Evolutionary conservation across 192 early-diverging fungal genomes (phyloP), one percentile per base, ranked within the genome.

Genomic region (Podila horticola): DNA sequence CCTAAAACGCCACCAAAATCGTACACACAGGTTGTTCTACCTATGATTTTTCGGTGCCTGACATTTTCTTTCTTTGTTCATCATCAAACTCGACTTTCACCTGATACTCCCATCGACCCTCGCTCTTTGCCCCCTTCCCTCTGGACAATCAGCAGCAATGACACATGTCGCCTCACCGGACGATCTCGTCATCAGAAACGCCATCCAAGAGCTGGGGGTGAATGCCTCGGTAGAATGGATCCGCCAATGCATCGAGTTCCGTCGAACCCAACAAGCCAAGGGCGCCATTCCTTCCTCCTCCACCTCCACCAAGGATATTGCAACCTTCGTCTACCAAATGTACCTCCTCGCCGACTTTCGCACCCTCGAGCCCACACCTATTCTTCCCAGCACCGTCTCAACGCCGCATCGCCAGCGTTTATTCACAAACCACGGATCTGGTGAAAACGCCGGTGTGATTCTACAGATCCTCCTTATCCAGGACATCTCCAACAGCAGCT

Each of bases 211-310:
- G 45, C 33, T 72, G 41, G 71, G 71, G 5, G 71, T 81, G 41
- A 81, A 81, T 29, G 77, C 77, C 7, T 81, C 71, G 5, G 57
- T 81, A n/a, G 71, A 73, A 64, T 81, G 77, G 77, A 81, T 55
- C 38, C 58, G 77, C 26, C 77, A 81, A 57, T 81, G 77, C 61
- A 69, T 81, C 67, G 63, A 55, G 24, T 67, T 58, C 51, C 58
- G 60, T 10, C 63, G 22, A 71, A 36, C 60, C 64, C 22, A 4
- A 45, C 22, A 36, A 29, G 28, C 59, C 31, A 36, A 55, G 4
- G n/a, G 30, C 41, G 24, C 28, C 60, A 60, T 15, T 4, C 10
- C 59, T 24, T 67, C 60, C 15, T 17, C 64, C 9, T 65, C 62
- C 38, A 22, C 15, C 36, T 29, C 64, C 22, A n/a, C 8, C 13